Base-by-base conservation (phyloP, 306 rosid genomes). In the Senna tora region DNA sequence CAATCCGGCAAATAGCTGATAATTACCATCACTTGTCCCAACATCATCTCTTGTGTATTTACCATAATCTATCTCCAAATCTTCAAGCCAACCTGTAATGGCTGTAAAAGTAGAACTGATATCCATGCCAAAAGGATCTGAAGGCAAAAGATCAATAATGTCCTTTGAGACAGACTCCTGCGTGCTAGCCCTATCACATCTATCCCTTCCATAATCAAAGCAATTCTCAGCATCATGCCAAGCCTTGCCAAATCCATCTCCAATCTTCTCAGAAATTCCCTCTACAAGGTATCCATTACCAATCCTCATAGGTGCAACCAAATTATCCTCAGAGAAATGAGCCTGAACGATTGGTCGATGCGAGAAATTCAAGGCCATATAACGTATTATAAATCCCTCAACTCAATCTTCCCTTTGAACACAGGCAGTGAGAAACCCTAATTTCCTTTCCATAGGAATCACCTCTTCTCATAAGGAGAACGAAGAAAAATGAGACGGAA, bases 51-150 rank as follows among this genome's bases (percentile, higher is more conserved):
- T 54, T 13, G 75, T 46, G 69, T 78, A 87, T 11, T 83, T 85
- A 59, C 88, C 77, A 56, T 85, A 87, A 56, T 83, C 93, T 36
- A 74, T 77, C 71, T 86, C 90, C 74, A 92, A 82, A 77, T 89
- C 93, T 78, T 84, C 89, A 6, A 92, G 90, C 98, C 95, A 92
- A 32, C 95, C 90, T 0, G 95, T 85, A 62, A 92, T 74, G 36
- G 98, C 92, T 0, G 96, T 86, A 73, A 92, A 67, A 33, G 85
- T 77, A 41, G 77, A 53, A 60, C 82, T 77, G 39, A 81, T 81
- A 39, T 77, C 85, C 85, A 84, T 93, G 11, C 93, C 96, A 69
- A 93, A 93, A 4, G 98, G 98, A 81, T 93, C 98, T 4, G 91
- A 84, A 28, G 98, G 98, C 87, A 93, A 77, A 56, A 81, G 85